Base-by-base conservation (phyloP, 768 basidiomycete species). In the Lentinus brumalis region DNA sequence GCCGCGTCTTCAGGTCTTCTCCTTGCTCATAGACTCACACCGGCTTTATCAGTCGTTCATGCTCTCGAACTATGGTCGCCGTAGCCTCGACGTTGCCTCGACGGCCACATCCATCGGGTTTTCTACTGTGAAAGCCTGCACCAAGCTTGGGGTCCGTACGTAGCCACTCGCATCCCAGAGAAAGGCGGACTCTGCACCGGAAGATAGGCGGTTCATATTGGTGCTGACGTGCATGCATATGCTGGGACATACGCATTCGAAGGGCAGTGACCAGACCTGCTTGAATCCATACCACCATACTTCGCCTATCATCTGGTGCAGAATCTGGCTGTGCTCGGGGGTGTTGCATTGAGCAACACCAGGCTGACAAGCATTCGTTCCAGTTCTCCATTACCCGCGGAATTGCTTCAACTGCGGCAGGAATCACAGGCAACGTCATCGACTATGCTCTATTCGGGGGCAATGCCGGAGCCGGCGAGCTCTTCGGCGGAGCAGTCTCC, bases 381-480 rank as follows among this genome's bases (percentile, higher is more conserved):
- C 51, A 92, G 89, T 93, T 94, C 69, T 81, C 84, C 32, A 77
- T 92, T 31, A 85, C 86, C 47, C 80, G 89, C 39, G 81, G 79
- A 5, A 72, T 92, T 35, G 83, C 86, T 0, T 79, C 82, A 4
- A 79, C 83, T 15, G 82, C 85, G 0, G 81, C 86, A 12, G 85
- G 83, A 0, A 65, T 85, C 31, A 86, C 86, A 3, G 82, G 87
- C 1, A 74, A 82, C 26, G 79, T 80, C 41, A 77, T 91, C 51
- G 90, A 92, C 71, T 76, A 84, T 69, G 79, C 84, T n/a, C 69
- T 91, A 57, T 87, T 90, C 63, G 86, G 86, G 59, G 84, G 87
- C 47, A 76, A 73, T 42, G 74, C 81, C 38, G 81, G 89, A 49
- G 81, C 87, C 9, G 81, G 85, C 9, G 83, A 83, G 14, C 74